Evolutionary conservation across 2,329 filamentous ascomycete genomes (phyloP).

Genomic region (Aspergillus persii): DNA sequence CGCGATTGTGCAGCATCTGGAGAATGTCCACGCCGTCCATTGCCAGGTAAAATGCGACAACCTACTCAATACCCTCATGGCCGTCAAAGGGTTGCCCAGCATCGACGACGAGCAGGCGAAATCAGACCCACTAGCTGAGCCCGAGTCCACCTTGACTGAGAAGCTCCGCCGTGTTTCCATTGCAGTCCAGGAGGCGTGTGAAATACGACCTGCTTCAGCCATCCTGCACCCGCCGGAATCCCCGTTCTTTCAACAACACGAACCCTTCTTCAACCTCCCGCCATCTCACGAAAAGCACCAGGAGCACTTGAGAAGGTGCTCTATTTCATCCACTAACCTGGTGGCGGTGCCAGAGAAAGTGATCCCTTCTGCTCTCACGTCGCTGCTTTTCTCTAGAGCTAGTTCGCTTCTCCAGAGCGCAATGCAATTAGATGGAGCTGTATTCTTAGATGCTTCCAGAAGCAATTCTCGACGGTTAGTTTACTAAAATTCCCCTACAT

Average conservation of each 20-base stretch:
- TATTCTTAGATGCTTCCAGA: constrained; percentile 26
- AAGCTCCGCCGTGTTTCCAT: background rate
- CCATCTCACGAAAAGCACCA: constrained; percentile 6
- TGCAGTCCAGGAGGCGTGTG: background rate
- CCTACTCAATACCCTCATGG: constrained; percentile 53
- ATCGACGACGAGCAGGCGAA: background rate
- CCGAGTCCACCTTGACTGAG: background rate
- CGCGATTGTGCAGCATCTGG: constrained; percentile 57
- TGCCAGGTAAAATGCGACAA: constrained; percentile 54
- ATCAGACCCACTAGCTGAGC: background rate
- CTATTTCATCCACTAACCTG: constrained; percentile 11
- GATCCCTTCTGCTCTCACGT: constrained; percentile 10
- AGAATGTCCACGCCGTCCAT: constrained; percentile 52
- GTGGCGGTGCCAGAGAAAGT: constrained; percentile 12
- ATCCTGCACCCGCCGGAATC: background rate
- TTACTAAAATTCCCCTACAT: no score
- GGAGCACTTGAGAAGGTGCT: constrained; percentile 8
- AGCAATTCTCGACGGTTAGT: constrained; percentile 22
- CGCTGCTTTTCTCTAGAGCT: constrained; percentile 41
- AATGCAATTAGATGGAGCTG: constrained; percentile 38
- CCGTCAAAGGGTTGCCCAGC: constrained; percentile 40
- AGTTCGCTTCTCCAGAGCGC: constrained; percentile 42
- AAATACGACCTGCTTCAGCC: background rate
- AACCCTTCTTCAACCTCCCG: background rate
- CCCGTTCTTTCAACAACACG: constrained; percentile 3